Base-by-base conservation (phyloP, 1,139 yeast genomes). In the Yamadazyma diddensiae region DNA sequence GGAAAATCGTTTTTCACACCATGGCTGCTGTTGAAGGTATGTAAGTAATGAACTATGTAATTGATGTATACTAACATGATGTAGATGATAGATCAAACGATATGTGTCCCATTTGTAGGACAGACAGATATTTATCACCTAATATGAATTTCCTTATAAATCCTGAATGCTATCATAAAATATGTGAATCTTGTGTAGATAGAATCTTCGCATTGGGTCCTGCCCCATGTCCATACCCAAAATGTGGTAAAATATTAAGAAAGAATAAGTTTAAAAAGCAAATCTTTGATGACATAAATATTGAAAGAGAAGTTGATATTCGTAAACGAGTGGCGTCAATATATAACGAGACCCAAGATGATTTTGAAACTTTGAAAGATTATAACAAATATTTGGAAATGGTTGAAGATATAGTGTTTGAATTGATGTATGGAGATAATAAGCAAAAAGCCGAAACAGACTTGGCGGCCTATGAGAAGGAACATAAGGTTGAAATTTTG, bases 81-180 rank as follows among this genome's bases (percentile, higher is more conserved):
- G 4, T 15, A 49, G 73, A 64, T 43, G 72, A 63, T 21, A 47
- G 67, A 25, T 39, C 74, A 6, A 65, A 66, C 57, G 98, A 92
- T 62, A 82, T 90, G 81, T 92, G 99, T 69, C 98, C 98, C 24
- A 88, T 94, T 52, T 92, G 99, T 69, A 87, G 92, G 61, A 88
- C 97, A 28, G 96, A 94, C 56, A 70, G 92, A 57, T 92, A 92
- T 57, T 69, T 92, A 41, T 87, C 95, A 28, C 97, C 98, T 23
- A 90, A 90, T 49, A 85, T 92, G 84, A 79, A 74, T 48, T 90
- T 92, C 53, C 74, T 92, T 36, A 90, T 92, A 40, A 92, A 92
- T 50, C 95, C 97, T 0, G 98, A 92, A 55, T 92, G 99, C 60
- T 92, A 94, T 55, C 99, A 92, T 55, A 90, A 87, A 68, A 92